Base-by-base conservation (phyloP, 495 filamentous ascomycete genomes). In the Xanthoparmelia taractica region DNA sequence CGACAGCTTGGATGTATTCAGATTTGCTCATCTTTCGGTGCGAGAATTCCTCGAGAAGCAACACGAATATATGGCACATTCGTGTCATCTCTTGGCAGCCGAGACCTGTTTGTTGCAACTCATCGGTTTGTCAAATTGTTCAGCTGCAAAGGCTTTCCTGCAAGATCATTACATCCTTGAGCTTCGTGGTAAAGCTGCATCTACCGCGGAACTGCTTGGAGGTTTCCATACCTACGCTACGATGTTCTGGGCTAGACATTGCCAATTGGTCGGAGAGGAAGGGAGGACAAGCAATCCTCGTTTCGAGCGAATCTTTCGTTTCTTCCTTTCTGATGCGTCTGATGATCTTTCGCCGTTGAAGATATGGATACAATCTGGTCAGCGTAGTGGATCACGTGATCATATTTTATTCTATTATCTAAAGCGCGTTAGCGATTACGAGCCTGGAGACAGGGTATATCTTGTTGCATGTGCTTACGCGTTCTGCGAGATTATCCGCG, bases 11-110 rank as follows among this genome's bases (percentile, higher is more conserved):
- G 61, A 71, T 25, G 66, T 69, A 5, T 74, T 71, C 68, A 68
- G 72, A 20, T 73, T 76, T 45, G 63, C 70, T 1, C 73, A 75
- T 66, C 55, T 73, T 1, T 75, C 72, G 0, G 73, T 75, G 40
- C 29, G 48, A 31, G 72, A 75, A 60, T 75, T 71, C 31, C 37
- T 74, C 34, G 67, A 73, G 29, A 33, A 54, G 50, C 50, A 7
- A 23, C 6, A 17, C 20, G 50, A 54, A 34, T 54, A 54, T 20
- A 33, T 33, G 27, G 7, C 27, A 31, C 8, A 33, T 11, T 54
- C 50, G 2, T 54, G 50, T 33, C 50, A 54, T 33, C 29, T 33
- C 17, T 17, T 54, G 33, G 50, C 50, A 23, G 50, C 50, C 15
- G 50, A 54, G 29, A 33, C 29, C 29, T 54, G 50, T n/a, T 10